phyloP scores from a whole-genome alignment of 2,329 filamentous ascomycete genomes.

The Cercospora sesami region DNA sequence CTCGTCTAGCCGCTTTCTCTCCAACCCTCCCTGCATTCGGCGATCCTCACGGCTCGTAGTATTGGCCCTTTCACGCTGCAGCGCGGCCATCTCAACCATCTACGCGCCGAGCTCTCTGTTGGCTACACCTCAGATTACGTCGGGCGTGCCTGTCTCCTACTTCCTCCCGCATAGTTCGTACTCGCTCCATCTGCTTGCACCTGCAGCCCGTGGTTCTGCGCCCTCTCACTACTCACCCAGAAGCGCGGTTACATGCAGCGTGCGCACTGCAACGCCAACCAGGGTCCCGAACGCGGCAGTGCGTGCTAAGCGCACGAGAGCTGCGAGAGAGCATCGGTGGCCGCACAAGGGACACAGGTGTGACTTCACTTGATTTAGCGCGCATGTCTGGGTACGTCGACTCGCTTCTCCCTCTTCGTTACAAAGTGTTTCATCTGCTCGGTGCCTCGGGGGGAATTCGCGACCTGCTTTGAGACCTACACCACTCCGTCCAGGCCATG shows the following conservation, averaged over 20 bases:
- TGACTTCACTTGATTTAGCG: constrained; percentile 35
- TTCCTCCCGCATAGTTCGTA: constrained; percentile 24
- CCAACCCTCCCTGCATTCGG: constrained; percentile 17
- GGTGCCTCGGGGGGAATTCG: constrained; percentile 26
- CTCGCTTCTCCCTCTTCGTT: constrained; percentile 18
- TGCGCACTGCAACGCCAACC: constrained; percentile 27
- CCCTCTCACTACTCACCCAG: constrained; percentile 19
- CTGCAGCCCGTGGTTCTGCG: constrained; percentile 26
- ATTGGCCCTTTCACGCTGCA: background rate
- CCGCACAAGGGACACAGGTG: constrained; percentile 27
- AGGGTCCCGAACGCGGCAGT: constrained; percentile 28
- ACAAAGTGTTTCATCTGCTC: constrained; percentile 32
- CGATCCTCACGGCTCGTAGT: constrained; percentile 18
- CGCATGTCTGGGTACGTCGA: constrained; percentile 39
- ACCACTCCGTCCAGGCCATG: constrained; percentile 29
- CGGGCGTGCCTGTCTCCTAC: constrained; percentile 16
- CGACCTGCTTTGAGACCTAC: constrained; percentile 27
- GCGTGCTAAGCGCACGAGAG: constrained; percentile 34
- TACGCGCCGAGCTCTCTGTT: constrained; percentile 36
- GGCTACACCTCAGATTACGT: constrained; percentile 32
- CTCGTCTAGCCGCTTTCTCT: constrained; percentile 34
- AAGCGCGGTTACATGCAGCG: constrained; percentile 47
- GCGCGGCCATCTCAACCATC: constrained; percentile 21
- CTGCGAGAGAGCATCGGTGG: constrained; percentile 33
- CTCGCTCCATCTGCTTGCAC: constrained; percentile 27